Conservation (phyloP, 1,139 yeast species). For the Insectozyma bohioensis region DNA sequence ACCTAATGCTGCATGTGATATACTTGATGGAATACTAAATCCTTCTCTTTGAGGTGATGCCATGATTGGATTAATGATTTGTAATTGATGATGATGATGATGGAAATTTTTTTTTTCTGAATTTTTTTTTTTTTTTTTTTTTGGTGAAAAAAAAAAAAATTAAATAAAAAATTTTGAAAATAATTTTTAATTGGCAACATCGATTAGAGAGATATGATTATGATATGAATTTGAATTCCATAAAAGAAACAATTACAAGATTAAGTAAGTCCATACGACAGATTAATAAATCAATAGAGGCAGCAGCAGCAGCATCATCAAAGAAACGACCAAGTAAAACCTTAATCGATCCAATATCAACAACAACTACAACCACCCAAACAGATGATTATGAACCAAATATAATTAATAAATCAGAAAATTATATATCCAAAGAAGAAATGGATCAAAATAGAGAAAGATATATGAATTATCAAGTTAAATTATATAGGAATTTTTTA, state of each 20-base stretch:
- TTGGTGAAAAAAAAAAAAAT: conserved; percentile 1
- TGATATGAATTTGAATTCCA: conserved; percentile 15
- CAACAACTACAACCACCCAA: neutral
- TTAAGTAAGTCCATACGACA: conserved; percentile 17
- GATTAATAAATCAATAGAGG: conserved; percentile 10
- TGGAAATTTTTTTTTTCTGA: conserved; percentile 6
- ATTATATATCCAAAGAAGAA: conserved; percentile 13
- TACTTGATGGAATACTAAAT: conserved; percentile 81
- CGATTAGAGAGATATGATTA: neutral
- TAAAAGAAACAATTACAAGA: conserved; percentile 18
- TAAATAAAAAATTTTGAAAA: neutral
- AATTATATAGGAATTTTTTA: conserved; percentile 35
- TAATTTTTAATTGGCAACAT: neutral
- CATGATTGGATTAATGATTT: conserved; percentile 32
- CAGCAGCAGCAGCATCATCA: neutral
- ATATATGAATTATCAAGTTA: conserved; percentile 23
- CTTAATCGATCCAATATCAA: neutral
- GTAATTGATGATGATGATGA: conserved; percentile 4
- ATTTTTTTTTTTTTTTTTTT: conserved; percentile 6
- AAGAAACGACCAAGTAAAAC: neutral
- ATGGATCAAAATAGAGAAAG: no score
- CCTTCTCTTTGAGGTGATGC: conserved; percentile 81
- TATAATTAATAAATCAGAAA: conserved; percentile 7
- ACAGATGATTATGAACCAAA: neutral
- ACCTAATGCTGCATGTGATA: conserved; percentile 62